Conservation (phyloP, 495 filamentous ascomycete species). For the Aspergillus leporis region DNA sequence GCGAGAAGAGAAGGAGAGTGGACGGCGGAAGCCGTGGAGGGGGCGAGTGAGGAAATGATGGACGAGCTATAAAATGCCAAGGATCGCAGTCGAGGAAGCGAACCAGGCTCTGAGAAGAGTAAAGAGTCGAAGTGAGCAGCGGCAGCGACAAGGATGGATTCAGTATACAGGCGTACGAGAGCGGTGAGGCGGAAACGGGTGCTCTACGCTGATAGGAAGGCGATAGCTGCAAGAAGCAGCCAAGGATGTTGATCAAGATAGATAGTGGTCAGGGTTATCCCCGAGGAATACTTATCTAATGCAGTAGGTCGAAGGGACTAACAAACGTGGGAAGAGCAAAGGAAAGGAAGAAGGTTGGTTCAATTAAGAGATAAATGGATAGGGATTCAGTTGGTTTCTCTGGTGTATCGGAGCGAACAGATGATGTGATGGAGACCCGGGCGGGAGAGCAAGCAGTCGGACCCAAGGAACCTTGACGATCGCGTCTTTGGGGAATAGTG, state of each 20-base stretch:
- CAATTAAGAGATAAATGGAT: background rate
- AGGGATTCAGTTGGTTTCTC: constrained; percentile 5
- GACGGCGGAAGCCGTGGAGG: constrained; percentile 4
- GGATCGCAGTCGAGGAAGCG: background rate
- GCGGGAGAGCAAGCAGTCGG: constrained; percentile 23
- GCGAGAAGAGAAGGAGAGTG: constrained; percentile 12
- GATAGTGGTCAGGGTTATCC: constrained; percentile 3
- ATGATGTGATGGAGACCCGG: constrained; percentile 38
- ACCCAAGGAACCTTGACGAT: constrained; percentile 34
- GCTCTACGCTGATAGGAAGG: constrained; percentile 10
- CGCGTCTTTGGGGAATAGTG: constrained; percentile 16
- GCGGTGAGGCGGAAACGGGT: constrained; percentile 31
- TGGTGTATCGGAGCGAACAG: constrained; percentile 17
- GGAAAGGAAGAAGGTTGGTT: constrained; percentile 12
- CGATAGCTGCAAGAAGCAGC: constrained; percentile 13
- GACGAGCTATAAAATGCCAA: background rate
- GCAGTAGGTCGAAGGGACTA: background rate
- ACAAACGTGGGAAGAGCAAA: constrained; percentile 3
- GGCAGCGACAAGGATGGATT: background rate
- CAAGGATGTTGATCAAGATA: constrained; percentile 8
- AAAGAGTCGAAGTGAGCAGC: constrained; percentile 7
- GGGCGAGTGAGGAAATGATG: background rate
- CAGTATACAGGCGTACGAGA: constrained; percentile 18
- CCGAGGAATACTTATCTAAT: background rate
- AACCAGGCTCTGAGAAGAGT: background rate